Percentiles rank a stretch among this genome's conserved stretches.
Evolutionary conservation across 441 rosid genomes (phyloP).

Genomic region (Arabidopsis lyrata): DNA sequence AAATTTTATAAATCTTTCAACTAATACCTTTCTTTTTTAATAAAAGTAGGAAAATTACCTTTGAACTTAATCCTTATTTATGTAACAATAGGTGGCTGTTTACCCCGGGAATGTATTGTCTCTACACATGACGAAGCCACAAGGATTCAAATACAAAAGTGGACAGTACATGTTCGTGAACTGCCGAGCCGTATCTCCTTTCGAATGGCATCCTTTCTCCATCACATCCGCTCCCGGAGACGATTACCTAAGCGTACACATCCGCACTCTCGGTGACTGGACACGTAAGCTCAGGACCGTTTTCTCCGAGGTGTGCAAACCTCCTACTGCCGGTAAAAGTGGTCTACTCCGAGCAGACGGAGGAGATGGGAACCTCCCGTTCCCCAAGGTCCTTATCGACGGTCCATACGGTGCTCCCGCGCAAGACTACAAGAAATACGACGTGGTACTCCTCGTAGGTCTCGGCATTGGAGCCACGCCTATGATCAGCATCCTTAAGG

Average conservation of each 20-base stretch:
- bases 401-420: slow-evolving; percentile 99
- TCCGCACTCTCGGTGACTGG: slow-evolving; percentile 92
- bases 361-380: slow-evolving; percentile 55
- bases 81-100: slow-evolving; percentile 64
- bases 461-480: slow-evolving; percentile 98
- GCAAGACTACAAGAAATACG: slow-evolving; percentile 92
- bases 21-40: too few species aligned
- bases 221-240: slow-evolving; percentile 96
- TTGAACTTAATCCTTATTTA: neutral
- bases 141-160: slow-evolving; percentile 94
- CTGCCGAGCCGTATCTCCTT: slow-evolving; percentile 88
- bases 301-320: slow-evolving; percentile 73
- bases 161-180: slow-evolving; percentile 98
- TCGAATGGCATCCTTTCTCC: slow-evolving; percentile 98
- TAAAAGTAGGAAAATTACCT: neutral
- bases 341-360: slow-evolving; percentile 84
- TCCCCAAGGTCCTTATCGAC: slow-evolving; percentile 82
- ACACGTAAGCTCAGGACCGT: slow-evolving; percentile 80
- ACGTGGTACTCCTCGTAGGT: slow-evolving; percentile 85
- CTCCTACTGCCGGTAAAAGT: slow-evolving; percentile 67
- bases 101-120: slow-evolving; percentile 91
- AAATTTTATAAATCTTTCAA: neutral
- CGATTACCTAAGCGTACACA: slow-evolving; percentile 85
- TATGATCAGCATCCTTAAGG: slow-evolving; percentile 93
- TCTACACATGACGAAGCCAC: slow-evolving; percentile 92